Percentiles rank a stretch among this genome's conserved stretches.
Evolutionary conservation across 2,329 filamentous ascomycete genomes (phyloP).

Genomic region (Fusarium chlamydosporum): DNA sequence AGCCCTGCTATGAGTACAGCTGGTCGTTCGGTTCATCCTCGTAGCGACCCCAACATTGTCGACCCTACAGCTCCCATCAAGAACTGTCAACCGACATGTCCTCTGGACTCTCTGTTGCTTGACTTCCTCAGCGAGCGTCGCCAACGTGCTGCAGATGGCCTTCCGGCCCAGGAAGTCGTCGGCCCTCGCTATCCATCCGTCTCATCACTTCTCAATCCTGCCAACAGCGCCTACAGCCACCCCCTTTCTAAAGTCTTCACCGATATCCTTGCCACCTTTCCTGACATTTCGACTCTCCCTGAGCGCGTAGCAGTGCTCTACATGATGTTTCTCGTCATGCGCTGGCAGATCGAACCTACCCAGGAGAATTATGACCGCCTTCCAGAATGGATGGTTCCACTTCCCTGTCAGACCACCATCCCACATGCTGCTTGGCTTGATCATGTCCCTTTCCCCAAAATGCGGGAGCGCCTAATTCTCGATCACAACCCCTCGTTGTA

Average conservation of each 20-base stretch:
- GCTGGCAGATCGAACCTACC: slow-evolving; percentile 86
- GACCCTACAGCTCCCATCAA: slow-evolving; percentile 60
- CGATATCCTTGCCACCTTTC: slow-evolving; percentile 87
- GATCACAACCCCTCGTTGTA: slow-evolving; percentile 65
- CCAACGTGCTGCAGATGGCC: slow-evolving; percentile 75
- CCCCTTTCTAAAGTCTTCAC: slow-evolving; percentile 88
- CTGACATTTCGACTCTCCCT: slow-evolving; percentile 81
- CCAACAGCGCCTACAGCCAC: slow-evolving; percentile 73
- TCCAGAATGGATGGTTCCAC: slow-evolving; percentile 79
- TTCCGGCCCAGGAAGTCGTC: slow-evolving; percentile 74
- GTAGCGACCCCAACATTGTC: slow-evolving; percentile 37
- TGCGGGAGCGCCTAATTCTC: slow-evolving; percentile 76
- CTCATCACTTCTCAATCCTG: slow-evolving; percentile 81
- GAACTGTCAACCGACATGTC: slow-evolving; percentile 78
- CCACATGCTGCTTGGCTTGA: slow-evolving; percentile 87
- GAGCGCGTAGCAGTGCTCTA: slow-evolving; percentile 87
- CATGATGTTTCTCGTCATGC: slow-evolving; percentile 88
- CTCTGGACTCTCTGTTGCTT: slow-evolving; percentile 82
- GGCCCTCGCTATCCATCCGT: slow-evolving; percentile 86
- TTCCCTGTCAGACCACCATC: slow-evolving; percentile 73
- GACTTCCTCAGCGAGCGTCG: slow-evolving; percentile 81
- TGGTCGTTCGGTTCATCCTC: slow-evolving; percentile 31
- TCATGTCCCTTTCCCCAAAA: slow-evolving; percentile 81
- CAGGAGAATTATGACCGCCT: slow-evolving; percentile 83
- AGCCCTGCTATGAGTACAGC: slow-evolving; percentile 43